phyloP scores from a whole-genome alignment of 441 rosid species.

The Geranium incanum region DNA sequence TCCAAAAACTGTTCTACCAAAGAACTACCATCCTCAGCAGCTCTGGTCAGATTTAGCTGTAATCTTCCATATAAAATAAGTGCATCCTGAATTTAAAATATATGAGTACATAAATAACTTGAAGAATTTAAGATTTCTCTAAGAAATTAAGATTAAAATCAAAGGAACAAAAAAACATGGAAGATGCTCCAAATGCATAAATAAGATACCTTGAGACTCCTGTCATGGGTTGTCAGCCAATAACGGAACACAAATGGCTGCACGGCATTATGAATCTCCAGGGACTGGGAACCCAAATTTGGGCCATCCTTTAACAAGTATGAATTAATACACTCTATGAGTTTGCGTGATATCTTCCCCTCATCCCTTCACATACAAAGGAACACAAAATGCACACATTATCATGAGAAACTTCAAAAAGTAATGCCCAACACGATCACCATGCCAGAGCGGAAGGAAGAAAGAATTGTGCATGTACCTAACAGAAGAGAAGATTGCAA shows the following conservation, averaged over 20 bases:
- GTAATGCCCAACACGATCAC: constrained; percentile 11
- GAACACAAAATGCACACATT: constrained; percentile 16
- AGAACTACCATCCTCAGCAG: constrained; percentile 43
- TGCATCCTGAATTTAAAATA: constrained; percentile 47
- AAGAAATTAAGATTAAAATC: neutral
- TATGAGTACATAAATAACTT: neutral
- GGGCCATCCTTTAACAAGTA: constrained; percentile 86
- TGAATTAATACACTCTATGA: constrained; percentile 74
- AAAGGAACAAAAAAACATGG: constrained; percentile 14
- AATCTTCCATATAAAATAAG: constrained; percentile 63
- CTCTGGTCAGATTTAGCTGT: constrained; percentile 66
- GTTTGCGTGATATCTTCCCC: constrained; percentile 85
- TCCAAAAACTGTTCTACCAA: constrained; percentile 77
- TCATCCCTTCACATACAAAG: constrained; percentile 62
- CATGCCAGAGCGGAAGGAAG: constrained; percentile 9
- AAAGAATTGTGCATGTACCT: constrained; percentile 37
- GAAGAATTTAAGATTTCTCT: constrained; percentile 5
- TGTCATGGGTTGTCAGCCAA: constrained; percentile 77
- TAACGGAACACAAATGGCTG: constrained; percentile 54
- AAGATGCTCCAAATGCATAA: constrained; percentile 12
- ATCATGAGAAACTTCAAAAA: constrained; percentile 16
- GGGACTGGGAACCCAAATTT: constrained; percentile 53
- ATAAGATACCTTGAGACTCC: constrained; percentile 60
- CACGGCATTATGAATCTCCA: constrained; percentile 64
- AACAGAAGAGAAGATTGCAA: constrained; percentile 56